Conservation (phyloP, 2,329 filamentous ascomycete genomes). For the Penicillium sp. region DNA sequence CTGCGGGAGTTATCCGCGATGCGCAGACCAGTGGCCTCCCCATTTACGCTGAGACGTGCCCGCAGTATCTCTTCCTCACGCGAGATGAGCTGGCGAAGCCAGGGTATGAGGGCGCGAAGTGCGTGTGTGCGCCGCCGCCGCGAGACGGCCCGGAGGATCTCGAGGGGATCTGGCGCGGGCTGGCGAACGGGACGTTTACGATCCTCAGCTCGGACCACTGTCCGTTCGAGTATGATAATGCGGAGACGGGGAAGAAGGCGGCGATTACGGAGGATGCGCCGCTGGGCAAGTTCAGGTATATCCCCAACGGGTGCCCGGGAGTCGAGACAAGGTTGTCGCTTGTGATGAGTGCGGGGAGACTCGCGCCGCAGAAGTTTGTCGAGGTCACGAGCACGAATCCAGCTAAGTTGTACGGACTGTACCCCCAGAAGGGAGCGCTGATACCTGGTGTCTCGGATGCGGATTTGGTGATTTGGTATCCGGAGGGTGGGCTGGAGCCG, state of each 20-base stretch:
- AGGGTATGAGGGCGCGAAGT: conserved; percentile 55
- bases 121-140: conserved; percentile 59
- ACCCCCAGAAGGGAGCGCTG: conserved; percentile 45
- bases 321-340: conserved; percentile 50
- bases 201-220: conserved; percentile 46
- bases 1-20: conserved; percentile 54
- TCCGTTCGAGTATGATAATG: conserved; percentile 27
- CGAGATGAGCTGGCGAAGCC: conserved; percentile 51
- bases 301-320: conserved; percentile 52
- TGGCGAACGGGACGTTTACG: conserved; percentile 60
- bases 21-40: conserved; percentile 58
- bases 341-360: conserved; percentile 35
- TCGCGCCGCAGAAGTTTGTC: conserved; percentile 48
- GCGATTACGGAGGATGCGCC: conserved; percentile 33
- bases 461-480: conserved; percentile 51
- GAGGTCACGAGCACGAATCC: conserved; percentile 50
- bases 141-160: conserved; percentile 55
- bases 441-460: conserved; percentile 48
- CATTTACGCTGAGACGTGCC: conserved; percentile 63
- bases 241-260: conserved; percentile 25
- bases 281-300: conserved; percentile 43
- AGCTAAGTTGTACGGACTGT: conserved; percentile 50
- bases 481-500: conserved; percentile 21
- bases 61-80: conserved; percentile 63
- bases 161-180: conserved; percentile 57